These are phyloP conservation scores for Terfezia claveryi DNA, from an alignment of 495 filamentous ascomycete genomes.

Conservation along the genomic window DNA sequence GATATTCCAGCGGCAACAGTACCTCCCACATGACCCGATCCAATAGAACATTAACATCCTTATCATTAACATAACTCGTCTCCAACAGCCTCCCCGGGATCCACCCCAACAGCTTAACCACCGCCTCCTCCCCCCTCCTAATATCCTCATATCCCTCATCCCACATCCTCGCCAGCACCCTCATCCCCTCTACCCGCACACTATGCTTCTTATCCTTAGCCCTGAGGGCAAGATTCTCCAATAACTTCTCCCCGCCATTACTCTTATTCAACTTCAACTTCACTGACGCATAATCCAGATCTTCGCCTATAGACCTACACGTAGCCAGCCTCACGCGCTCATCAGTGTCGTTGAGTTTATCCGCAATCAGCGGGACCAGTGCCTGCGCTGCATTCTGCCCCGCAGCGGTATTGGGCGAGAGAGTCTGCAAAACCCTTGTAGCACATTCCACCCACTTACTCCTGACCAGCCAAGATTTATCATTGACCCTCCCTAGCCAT, in stretches of 20 bases:
- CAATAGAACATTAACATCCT: constrained; percentile 59
- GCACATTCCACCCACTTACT: constrained; percentile 64
- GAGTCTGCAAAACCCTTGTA: constrained; percentile 45
- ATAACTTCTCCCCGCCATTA: constrained; percentile 23
- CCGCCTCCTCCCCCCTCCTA: constrained; percentile 54
- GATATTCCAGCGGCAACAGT: constrained; percentile 65
- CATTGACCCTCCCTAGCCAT: constrained; percentile 49
- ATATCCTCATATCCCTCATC: constrained; percentile 76
- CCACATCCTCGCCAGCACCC: constrained; percentile 65
- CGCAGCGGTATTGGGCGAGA: not conserved
- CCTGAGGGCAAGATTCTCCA: constrained; percentile 64
- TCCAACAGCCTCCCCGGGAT: constrained; percentile 74
- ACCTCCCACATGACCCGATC: constrained; percentile 73
- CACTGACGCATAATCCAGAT: constrained; percentile 52
- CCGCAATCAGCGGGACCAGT: constrained; percentile 48
- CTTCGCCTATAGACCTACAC: constrained; percentile 49
- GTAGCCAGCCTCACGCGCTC: constrained; percentile 78
- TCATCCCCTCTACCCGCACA: constrained; percentile 71
- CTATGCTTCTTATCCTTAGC: constrained; percentile 65
- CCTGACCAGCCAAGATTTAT: constrained; percentile 61
- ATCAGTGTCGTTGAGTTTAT: constrained; percentile 69
- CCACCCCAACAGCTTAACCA: constrained; percentile 45
- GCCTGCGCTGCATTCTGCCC: constrained; percentile 15
- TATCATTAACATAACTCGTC: constrained; percentile 75
- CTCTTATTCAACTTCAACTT: constrained; percentile 52